Evolutionary conservation across 108 stramenopile genomes (phyloP), one percentile per base, ranked within the genome.

Genomic region (Licmophora abbreviata): DNA sequence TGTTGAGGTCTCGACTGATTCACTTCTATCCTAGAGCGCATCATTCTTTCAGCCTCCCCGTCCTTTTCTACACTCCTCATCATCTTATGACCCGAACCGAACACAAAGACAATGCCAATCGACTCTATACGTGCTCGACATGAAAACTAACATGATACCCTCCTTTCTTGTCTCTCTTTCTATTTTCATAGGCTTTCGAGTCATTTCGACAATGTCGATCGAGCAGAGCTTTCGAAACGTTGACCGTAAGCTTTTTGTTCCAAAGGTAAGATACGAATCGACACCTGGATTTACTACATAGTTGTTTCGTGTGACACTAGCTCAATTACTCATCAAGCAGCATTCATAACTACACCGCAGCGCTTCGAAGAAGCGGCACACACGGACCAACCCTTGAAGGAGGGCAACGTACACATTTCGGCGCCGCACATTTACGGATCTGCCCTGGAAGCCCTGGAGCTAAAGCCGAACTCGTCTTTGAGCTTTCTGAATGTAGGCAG

Each of bases 371-470:
- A 65, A 20, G 33, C 71, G 34, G 89, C 90, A 3, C 73, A 92
- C 49, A 61, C 69, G 8, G 90, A 92, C 48, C 81, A 83, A 44
- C 90, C 90, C 11, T 52, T 92, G 29, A 73, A 69, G 37, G 83
- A 83, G 30, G 90, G 79, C 10, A 78, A 76, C 51, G 67, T 92
- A 27, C 94, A 95, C 56, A 75, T 92, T n/a, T 85, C 83, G n/a
- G 90, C 94, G 21, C 94, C 94, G 7, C 90, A 92, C 41, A 92
- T 95, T 30, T 95, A 95, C 54, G 85, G 80, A 14, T 55, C 79
- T 31, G 85, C 77, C 18, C 37, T 95, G 33, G 86, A 92, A 36
- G 88, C 88, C 10, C 55, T 95, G 50, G 85, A 87, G 34, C 75
- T 95, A n/a, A 47, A 53, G 7, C 73, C 75, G 12, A 67, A 70